A percentile compares a stretch with the other conserved stretches of the same genome.
phyloP scores from a whole-genome alignment of 2,329 filamentous ascomycete species.

The Penicillium sp. region DNA sequence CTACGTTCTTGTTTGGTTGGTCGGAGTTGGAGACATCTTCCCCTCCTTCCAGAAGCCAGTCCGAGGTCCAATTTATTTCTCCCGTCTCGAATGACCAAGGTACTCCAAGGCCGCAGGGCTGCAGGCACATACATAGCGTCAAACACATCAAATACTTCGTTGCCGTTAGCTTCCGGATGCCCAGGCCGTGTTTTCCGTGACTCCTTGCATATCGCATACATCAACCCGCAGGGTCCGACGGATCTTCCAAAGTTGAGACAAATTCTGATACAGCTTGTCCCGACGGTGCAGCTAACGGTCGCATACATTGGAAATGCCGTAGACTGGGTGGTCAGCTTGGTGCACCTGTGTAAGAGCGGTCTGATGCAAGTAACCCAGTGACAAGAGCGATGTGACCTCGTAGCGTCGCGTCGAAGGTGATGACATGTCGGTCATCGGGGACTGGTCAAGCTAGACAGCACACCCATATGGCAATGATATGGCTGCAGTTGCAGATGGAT shows the following conservation, averaged over 20 bases:
- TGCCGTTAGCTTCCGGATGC: constrained; percentile 37
- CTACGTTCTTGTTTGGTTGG: background rate
- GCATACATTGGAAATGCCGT: background rate
- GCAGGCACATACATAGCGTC: background rate
- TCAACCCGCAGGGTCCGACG: constrained; percentile 64
- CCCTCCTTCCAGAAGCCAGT: no score
- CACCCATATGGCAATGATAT: no score
- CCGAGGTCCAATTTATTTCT: background rate
- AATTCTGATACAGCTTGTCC: constrained; percentile 41
- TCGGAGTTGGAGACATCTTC: background rate
- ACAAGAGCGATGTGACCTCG: background rate
- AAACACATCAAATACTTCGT: constrained; percentile 30
- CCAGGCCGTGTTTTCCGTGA: constrained; percentile 72
- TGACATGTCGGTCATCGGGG: background rate
- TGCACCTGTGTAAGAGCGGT: background rate
- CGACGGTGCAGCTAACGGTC: background rate
- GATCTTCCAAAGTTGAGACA: constrained; percentile 55
- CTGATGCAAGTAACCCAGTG: background rate
- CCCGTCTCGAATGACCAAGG: background rate
- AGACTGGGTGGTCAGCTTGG: background rate
- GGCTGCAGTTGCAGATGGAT: background rate
- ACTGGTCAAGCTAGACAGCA: background rate
- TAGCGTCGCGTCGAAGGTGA: background rate
- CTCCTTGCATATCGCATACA: constrained; percentile 62
- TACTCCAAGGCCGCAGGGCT: background rate